Base-by-base conservation (phyloP, 192 early-diverging fungal species). In the Rhizophagus sp. region DNA sequence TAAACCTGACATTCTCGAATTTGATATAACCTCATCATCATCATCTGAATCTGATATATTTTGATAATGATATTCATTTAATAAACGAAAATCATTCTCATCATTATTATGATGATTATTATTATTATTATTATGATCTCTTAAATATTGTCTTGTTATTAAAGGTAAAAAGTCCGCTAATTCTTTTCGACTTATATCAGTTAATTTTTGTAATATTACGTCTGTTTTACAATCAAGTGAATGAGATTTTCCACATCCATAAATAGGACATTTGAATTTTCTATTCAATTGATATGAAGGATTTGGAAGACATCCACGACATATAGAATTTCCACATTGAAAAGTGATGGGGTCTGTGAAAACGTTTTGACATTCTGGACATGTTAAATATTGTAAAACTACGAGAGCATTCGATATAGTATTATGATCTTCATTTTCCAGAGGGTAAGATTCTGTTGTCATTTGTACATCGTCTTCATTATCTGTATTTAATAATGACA, bases 251-350 rank as follows among this genome's bases (percentile, higher is more conserved):
- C 41, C 41, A 68, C 74, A 75, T 33, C 52, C 30, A 15, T 2
- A 15, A 36, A 61, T 30, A n/a, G 74, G 74, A 75, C 74, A 75
- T 75, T 62, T 30, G 8, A 39, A 69, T 30, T 33, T 27, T 10
- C 33, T 67, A 33, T 27, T 67, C 10, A 44, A 44, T 52, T 52
- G 50, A 52, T 52, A 13, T 30, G 72, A 30, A 22, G 49, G 4
- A 13, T 1, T 33, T 33, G 24, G 19, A 33, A 78, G 22, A 30
- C 76, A 78, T 27, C 9, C 7, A 13, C 76, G 63, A 67, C 76
- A 78, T 49, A 67, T 47, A 12, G 76, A 33, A 78, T 65, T 78
- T 34, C 76, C 76, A 52, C 76, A 78, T 25, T 63, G 39, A 22
- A 78, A 44, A 15, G 76, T 78, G 9, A 78, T 39, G 5, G 76